Base-by-base conservation (phyloP, 108 stramenopile species). In the Aurantiochytrium sp. region DNA sequence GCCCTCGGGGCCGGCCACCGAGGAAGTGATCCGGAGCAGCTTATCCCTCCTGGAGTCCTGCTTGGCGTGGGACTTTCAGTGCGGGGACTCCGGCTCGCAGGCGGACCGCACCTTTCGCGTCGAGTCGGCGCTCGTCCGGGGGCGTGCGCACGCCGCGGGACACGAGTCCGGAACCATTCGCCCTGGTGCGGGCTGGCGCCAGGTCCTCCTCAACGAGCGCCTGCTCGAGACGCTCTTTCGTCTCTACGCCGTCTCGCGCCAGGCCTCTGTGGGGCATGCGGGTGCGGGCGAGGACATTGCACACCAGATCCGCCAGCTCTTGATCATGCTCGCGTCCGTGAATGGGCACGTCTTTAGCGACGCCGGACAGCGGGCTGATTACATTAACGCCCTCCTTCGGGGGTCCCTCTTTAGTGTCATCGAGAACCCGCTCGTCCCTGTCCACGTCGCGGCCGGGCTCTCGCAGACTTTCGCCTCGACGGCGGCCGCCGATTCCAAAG, bases 151-250 rank as follows among this genome's bases (percentile, higher is more conserved):
- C 45, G 45, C 24, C 17, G 10, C 39, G 21, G 19, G 6, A 6
- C 73, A 24, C 73, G 59, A 19, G 2, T 12, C 59, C 8, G 59
- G 15, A 15, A 24, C 59, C 8, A 65, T 65, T 0, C 8, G 24
- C 8, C 73, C 73, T 30, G 45, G 73, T 6, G 73, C 45, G 4
- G 45, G 45, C 12, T 81, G 73, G 73, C 21, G 73, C n/a, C 21
- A 41, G 19, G 39, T 81, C 6, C 39, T 81, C 2, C 19, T 81
- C 19, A 6, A 48, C 6, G 45, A 42, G 6, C 6, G 45, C 42
- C 73, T 81, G 42, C 73, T 81, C 73, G 42, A 81, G 45, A 81
- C 73, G 1, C 73, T 81, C 27, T 48, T 48, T 30, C 73, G 73
- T 6, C 73, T 81, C 19, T 81, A 81, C 3, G 45, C 45, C 6